Evolutionary conservation across 2,329 filamentous ascomycete genomes (phyloP).

Genomic region (Xylaria hypoxylon): DNA sequence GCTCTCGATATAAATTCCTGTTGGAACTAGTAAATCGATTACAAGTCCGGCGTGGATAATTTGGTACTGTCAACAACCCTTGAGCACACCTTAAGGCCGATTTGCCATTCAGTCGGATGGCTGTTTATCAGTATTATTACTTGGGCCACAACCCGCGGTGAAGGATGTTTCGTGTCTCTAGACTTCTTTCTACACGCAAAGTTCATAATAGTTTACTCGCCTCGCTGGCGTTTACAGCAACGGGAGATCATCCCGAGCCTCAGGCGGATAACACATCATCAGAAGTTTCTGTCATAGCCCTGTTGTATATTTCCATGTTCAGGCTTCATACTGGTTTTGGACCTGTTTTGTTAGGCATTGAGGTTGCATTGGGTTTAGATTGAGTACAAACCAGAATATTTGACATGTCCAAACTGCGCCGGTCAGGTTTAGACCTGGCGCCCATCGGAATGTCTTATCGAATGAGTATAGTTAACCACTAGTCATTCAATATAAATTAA

Average conservation of each 20-base stretch:
- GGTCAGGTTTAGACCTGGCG: background rate
- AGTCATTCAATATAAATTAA: slow-evolving; percentile 31
- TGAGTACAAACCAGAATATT: slow-evolving; percentile 28
- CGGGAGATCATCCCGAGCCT: background rate
- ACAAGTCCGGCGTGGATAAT: slow-evolving; percentile 37
- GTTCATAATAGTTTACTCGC: slow-evolving; percentile 15
- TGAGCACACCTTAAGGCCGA: slow-evolving; percentile 1
- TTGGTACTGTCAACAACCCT: slow-evolving; percentile 19
- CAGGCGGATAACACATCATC: slow-evolving; percentile 12
- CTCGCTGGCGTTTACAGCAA: slow-evolving; percentile 1
- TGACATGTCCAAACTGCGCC: slow-evolving; percentile 8
- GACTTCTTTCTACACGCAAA: slow-evolving; percentile 14
- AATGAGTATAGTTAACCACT: slow-evolving; percentile 26
- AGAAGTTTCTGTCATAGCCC: slow-evolving; percentile 11
- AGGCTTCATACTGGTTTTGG: slow-evolving; percentile 22
- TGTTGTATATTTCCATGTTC: slow-evolving; percentile 31
- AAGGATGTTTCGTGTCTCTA: slow-evolving; percentile 15
- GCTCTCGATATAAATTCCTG: slow-evolving; percentile 39
- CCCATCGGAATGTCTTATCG: slow-evolving; percentile 16
- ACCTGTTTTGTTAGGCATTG: slow-evolving; percentile 24
- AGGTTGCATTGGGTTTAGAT: slow-evolving; percentile 40
- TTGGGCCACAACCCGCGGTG: slow-evolving; percentile 8
- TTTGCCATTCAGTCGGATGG: slow-evolving; percentile 13
- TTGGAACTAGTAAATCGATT: slow-evolving; percentile 33
- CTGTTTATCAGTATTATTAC: slow-evolving; percentile 15